Percentiles rank a stretch among this genome's conserved stretches.
Evolutionary conservation across 2,329 filamentous ascomycete genomes (phyloP).

Genomic region (Pseudogymnoascus sp.): DNA sequence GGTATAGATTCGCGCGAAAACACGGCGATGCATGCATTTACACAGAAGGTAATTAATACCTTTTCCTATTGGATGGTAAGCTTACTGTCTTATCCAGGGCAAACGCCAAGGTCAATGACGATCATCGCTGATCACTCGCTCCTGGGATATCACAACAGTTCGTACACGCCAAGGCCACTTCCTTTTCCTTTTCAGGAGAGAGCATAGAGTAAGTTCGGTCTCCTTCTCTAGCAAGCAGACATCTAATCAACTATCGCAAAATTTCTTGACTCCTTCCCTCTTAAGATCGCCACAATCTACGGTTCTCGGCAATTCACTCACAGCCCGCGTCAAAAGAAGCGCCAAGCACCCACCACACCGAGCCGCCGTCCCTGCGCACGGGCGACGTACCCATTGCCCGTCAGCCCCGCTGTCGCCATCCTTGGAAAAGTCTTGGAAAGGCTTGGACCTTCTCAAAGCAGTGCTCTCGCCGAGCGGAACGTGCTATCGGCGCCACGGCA

Average conservation of each 20-base stretch:
- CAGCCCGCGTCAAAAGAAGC: background rate
- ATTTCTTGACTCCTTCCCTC: background rate
- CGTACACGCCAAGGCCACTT: background rate
- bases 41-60: background rate
- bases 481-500: background rate
- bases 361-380: background rate
- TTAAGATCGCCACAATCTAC: background rate
- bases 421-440: background rate
- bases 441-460: slow-evolving; percentile 6
- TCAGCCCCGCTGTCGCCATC: background rate
- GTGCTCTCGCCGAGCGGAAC: background rate
- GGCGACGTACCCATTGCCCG: background rate
- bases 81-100: background rate
- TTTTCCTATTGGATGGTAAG: background rate
- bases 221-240: background rate
- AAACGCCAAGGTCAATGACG: background rate
- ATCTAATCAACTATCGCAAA: background rate
- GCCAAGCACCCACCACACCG: background rate
- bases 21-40: background rate
- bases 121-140: background rate
- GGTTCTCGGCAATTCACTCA: background rate
- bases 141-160: background rate
- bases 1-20: background rate
- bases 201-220: background rate
- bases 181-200: background rate